A percentile compares a stretch with the other conserved stretches of the same genome.
Evolutionary conservation across 805 yeast genomes (phyloP).

Genomic region (Schwanniomyces polymorphus): DNA sequence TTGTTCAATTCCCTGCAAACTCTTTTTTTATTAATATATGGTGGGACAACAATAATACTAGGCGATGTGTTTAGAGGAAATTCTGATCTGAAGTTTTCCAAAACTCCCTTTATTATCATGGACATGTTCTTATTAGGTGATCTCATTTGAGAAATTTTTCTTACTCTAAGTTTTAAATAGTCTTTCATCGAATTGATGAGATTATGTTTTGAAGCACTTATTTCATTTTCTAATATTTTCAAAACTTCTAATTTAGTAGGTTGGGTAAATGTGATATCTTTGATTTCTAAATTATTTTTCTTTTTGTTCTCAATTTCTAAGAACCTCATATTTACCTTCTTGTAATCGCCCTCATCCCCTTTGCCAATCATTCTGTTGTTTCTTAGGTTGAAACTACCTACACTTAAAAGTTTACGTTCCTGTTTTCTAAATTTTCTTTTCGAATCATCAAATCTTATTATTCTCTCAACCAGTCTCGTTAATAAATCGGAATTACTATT

Average conservation of each 20-base stretch:
- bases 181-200: conserved; percentile 13
- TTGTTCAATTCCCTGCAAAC: conserved; percentile 3
- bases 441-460: conserved; percentile 14
- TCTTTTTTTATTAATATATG: conserved; percentile 5
- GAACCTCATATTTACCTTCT: neutral
- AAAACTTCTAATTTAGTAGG: conserved; percentile 5
- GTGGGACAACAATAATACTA: conserved; percentile 16
- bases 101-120: neutral
- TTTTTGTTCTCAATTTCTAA: neutral
- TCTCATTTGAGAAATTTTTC: neutral
- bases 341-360: neutral
- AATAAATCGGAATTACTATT: conserved; percentile 11
- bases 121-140: neutral
- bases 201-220: conserved; percentile 7
- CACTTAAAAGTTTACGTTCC: conserved; percentile 11
- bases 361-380: neutral
- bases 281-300: neutral
- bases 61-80: conserved; percentile 7
- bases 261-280: conserved; percentile 4
- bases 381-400: conserved; percentile 3
- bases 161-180: conserved; percentile 9
- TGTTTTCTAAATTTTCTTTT: conserved; percentile 13
- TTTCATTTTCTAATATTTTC: conserved; percentile 9
- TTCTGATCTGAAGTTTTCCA: conserved; percentile 4
- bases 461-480: conserved; percentile 12